phyloP scores from a whole-genome alignment of 805 yeast genomes.

The Metschnikowia proteae region DNA sequence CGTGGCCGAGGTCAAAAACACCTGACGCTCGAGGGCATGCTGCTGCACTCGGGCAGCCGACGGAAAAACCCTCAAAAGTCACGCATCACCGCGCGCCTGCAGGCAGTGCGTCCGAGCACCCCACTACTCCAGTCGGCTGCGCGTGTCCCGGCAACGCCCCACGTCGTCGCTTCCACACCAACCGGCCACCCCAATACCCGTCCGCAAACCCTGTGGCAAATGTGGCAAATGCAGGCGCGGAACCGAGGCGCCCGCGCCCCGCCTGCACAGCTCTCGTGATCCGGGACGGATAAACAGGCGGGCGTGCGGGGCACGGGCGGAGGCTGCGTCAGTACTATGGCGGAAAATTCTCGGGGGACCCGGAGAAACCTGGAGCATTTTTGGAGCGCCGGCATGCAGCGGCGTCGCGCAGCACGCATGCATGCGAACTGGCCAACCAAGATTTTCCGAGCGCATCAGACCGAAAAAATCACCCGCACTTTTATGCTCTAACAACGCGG shows the following conservation, averaged over 20 bases:
- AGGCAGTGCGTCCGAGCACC: constrained; percentile 1
- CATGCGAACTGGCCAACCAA: constrained; percentile 7
- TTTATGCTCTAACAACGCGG: background rate
- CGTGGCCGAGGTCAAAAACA: no score
- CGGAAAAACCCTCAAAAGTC: constrained; percentile 1
- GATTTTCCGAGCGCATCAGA: constrained; percentile 10
- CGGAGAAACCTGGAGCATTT: constrained; percentile 22
- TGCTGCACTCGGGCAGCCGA: background rate
- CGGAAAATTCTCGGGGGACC: constrained; percentile 8
- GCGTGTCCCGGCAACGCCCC: constrained; percentile 5
- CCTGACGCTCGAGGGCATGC: no score
- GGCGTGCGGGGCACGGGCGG: no score
- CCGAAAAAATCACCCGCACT: constrained; percentile 3
- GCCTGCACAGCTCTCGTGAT: no score
- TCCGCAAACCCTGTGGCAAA: no score
- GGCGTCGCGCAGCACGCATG: constrained; percentile 8
- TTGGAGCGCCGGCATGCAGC: constrained; percentile 7
- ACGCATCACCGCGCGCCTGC: constrained; percentile 1
- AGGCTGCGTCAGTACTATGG: background rate
- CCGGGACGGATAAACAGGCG: no score
- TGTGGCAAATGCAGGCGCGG: no score
- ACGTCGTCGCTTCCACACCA: background rate
- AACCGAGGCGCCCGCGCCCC: no score
- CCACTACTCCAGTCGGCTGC: constrained; percentile 1
- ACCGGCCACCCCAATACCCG: background rate